Evolutionary conservation across 2,329 filamentous ascomycete species (phyloP), one percentile per base, ranked within the genome.

Genomic region (Stachybotrys echinatus): DNA sequence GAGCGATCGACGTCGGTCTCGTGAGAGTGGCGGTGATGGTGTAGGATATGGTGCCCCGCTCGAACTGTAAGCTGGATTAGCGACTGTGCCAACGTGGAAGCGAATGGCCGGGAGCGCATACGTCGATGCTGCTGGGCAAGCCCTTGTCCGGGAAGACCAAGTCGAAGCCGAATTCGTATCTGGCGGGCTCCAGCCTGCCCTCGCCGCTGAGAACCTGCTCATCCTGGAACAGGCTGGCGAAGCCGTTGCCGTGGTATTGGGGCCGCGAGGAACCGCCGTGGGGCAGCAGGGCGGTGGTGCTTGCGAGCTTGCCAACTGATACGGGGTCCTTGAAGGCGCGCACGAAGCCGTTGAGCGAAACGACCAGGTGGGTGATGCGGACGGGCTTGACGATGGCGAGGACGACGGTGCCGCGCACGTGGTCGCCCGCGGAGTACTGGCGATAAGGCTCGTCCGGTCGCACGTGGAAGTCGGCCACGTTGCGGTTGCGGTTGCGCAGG

Each of bases 121-220:
- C 92, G 71, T 95, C 92, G 63, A 99, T 92, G 66, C 92, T 96
- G 69, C 89, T 96, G n/a, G 89, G 89, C 51, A 94, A 70, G 5
- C 79, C 80, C 58, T 83, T 80, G 46, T 79, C 74, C 2, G 87
- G 86, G 56, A 90, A 89, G 50, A 85, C 73, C 54, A 89, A 70
- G 60, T 89, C 83, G 58, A 89, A 90, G 52, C 87, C 84, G 66
- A 94, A 94, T 65, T 91, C 84, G 63, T 90, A 92, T 57, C 81
- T 80, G 38, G 87, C 87, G 44, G 87, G 79, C 47, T 87, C 84
- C 34, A 94, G 71, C 59, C 85, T 80, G 14, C 89, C 88, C 60
- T 92, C 87, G 20, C 88, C 88, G 62, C 88, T 91, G 34, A 94
- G 71, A 14, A 89, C 85, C 63, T 85, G 79, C 70, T 94, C 88